Conservation (phyloP, 495 filamentous ascomycete species). For the Stereocaulon alpinum region DNA sequence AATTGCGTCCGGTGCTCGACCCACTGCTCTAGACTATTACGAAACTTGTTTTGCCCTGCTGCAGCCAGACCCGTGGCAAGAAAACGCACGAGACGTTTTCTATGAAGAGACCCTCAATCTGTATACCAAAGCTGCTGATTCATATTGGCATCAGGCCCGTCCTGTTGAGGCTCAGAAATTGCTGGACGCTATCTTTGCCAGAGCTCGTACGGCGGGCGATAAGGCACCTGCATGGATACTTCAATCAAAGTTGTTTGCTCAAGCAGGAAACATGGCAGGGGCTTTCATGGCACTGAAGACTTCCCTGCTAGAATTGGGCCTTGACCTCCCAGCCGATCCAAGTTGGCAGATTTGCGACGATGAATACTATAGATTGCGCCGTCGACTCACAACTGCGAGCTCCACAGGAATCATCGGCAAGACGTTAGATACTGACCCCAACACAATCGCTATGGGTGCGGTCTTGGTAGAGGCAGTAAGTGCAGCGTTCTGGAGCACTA, state of each 20-base stretch:
- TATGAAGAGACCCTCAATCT: slow-evolving; percentile 78
- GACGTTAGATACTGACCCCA: slow-evolving; percentile 40
- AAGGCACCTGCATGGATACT: slow-evolving; percentile 72
- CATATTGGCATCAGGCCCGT: slow-evolving; percentile 63
- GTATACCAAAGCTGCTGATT: slow-evolving; percentile 68
- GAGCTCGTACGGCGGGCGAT: slow-evolving; percentile 57
- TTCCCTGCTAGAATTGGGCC: slow-evolving; percentile 56
- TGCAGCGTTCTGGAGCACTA: slow-evolving; percentile 76
- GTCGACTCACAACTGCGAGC: slow-evolving; percentile 49
- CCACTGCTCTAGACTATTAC: slow-evolving; percentile 70
- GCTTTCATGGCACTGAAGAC: slow-evolving; percentile 59
- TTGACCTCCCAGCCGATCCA: slow-evolving; percentile 52
- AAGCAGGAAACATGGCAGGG: slow-evolving; percentile 54
- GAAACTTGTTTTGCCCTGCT: slow-evolving; percentile 64
- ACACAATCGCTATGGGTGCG: slow-evolving; percentile 54
- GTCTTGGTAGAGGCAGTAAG: slow-evolving; percentile 67
- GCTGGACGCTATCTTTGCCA: slow-evolving; percentile 51
- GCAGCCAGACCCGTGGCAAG: slow-evolving; percentile 68
- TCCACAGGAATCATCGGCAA: slow-evolving; percentile 43
- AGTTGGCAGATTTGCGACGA: slow-evolving; percentile 66
- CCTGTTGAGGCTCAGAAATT: slow-evolving; percentile 52
- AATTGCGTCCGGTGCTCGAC: slow-evolving; percentile 66
- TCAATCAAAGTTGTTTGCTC: slow-evolving; percentile 63
- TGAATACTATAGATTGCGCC: slow-evolving; percentile 51
- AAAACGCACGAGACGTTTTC: slow-evolving; percentile 55